phyloP scores from a whole-genome alignment of 106 monocot genomes.

The Alisma plantagoaquatica region DNA sequence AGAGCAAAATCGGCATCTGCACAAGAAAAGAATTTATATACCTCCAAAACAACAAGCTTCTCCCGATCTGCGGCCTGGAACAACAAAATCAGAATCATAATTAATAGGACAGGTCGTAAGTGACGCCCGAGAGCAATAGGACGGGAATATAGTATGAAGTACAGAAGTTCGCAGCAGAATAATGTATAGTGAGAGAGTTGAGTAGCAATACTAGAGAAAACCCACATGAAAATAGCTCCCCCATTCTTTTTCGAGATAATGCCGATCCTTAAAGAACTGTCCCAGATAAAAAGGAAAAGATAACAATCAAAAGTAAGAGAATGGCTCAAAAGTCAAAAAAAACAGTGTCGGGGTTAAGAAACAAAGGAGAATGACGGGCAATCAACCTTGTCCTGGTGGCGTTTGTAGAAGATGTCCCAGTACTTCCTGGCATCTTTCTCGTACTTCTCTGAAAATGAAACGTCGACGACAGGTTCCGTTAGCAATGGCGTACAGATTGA shows the following conservation, averaged over 20 bases:
- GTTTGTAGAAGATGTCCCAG: slow-evolving; percentile 94
- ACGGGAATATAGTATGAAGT: no score
- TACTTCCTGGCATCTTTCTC: slow-evolving; percentile 89
- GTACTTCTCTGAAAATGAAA: slow-evolving; percentile 94
- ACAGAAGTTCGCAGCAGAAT: no score
- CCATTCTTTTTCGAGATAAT: slow-evolving; percentile 99
- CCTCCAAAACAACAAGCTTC: slow-evolving; percentile 74
- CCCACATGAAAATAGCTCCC: slow-evolving; percentile 63
- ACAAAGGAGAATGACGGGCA: neutral
- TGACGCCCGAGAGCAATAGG: no score
- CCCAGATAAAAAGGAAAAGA: neutral
- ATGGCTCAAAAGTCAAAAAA: neutral
- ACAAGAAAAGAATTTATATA: no score
- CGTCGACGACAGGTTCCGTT: no score
- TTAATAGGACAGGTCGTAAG: no score
- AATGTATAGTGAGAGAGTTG: no score
- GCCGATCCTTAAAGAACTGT: slow-evolving; percentile 97
- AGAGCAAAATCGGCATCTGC: no score
- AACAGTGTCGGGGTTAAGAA: slow-evolving; percentile 1
- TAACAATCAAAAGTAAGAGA: slow-evolving; percentile 1
- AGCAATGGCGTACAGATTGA: neutral
- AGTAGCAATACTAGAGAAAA: no score
- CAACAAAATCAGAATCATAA: neutral
- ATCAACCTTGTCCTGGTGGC: slow-evolving; percentile 77
- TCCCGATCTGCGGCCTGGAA: slow-evolving; percentile 21